Conservation (phyloP, 2,329 filamentous ascomycete genomes). For the Stromatinia cepivora region DNA sequence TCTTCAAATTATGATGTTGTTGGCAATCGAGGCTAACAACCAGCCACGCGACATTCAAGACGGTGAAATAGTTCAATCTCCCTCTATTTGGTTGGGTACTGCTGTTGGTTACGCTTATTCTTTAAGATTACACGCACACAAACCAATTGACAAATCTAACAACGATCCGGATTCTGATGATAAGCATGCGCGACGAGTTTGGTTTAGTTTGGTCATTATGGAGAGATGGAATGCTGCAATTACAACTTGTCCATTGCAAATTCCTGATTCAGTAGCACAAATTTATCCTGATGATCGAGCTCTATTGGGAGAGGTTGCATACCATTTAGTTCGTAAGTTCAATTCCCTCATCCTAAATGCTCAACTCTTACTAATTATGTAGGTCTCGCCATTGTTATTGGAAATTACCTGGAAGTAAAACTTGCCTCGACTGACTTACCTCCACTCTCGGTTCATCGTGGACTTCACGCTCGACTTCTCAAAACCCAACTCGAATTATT, state of each 20-base stretch:
- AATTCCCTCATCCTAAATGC: not conserved
- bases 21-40: slow-evolving; percentile 66
- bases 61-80: slow-evolving; percentile 47
- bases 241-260: slow-evolving; percentile 60
- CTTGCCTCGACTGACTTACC: slow-evolving; percentile 48
- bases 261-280: slow-evolving; percentile 62
- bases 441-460: slow-evolving; percentile 44
- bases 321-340: slow-evolving; percentile 63
- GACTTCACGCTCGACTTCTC: slow-evolving; percentile 51
- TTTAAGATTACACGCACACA: slow-evolving; percentile 58
- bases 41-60: slow-evolving; percentile 41
- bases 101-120: slow-evolving; percentile 66
- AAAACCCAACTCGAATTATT: slow-evolving; percentile 64
- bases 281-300: slow-evolving; percentile 59
- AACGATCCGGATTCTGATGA: slow-evolving; percentile 60
- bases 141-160: slow-evolving; percentile 46
- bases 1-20: slow-evolving; percentile 65
- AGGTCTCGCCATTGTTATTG: slow-evolving; percentile 61
- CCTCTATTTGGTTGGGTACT: slow-evolving; percentile 59
- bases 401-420: slow-evolving; percentile 52
- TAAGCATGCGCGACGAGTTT: slow-evolving; percentile 62
- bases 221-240: slow-evolving; percentile 74
- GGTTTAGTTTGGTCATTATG: slow-evolving; percentile 71
- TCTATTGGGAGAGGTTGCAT: slow-evolving; percentile 63
- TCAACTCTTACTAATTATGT: slow-evolving; percentile 21